These are phyloP conservation scores for Clarireedia paspali DNA, from an alignment of 2,329 filamentous ascomycete species.

Conservation along the genomic window DNA sequence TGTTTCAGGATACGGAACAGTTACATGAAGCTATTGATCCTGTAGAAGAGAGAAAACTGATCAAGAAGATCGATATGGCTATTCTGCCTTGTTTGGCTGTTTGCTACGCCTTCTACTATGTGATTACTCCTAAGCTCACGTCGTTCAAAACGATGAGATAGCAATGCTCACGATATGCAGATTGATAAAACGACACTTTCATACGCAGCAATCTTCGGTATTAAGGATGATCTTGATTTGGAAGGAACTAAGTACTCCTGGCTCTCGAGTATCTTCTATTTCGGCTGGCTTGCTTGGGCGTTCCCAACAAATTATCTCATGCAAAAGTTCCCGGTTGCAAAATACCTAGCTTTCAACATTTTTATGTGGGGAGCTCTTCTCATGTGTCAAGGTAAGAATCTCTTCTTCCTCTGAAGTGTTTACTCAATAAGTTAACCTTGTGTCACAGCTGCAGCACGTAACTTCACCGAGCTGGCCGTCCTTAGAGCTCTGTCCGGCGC, in stretches of 20 bases:
- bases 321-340: slow-evolving; percentile 43
- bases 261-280: slow-evolving; percentile 40
- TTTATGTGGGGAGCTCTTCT: slow-evolving; percentile 2
- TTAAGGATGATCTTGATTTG: slow-evolving; percentile 44
- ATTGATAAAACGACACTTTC: slow-evolving; percentile 38
- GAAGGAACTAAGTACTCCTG: slow-evolving; percentile 39
- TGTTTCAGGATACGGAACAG: not conserved
- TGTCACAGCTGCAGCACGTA: slow-evolving; percentile 15
- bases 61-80: slow-evolving; percentile 2
- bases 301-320: slow-evolving; percentile 46
- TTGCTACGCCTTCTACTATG: slow-evolving; percentile 1
- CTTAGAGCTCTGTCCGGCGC: not conserved
- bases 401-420: slow-evolving; percentile 23
- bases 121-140: not conserved
- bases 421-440: slow-evolving; percentile 31
- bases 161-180: slow-evolving; percentile 10
- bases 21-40: not conserved
- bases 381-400: slow-evolving; percentile 8
- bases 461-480: not conserved
- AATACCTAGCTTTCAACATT: slow-evolving; percentile 34
- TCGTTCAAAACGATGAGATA: not conserved
- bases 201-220: slow-evolving; percentile 51
- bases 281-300: slow-evolving; percentile 46
- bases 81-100: slow-evolving; percentile 2
- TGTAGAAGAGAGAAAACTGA: not conserved